Base-by-base conservation (phyloP, 228 moss, liverwort and hornwort species). In the Sphagnum fallax region DNA sequence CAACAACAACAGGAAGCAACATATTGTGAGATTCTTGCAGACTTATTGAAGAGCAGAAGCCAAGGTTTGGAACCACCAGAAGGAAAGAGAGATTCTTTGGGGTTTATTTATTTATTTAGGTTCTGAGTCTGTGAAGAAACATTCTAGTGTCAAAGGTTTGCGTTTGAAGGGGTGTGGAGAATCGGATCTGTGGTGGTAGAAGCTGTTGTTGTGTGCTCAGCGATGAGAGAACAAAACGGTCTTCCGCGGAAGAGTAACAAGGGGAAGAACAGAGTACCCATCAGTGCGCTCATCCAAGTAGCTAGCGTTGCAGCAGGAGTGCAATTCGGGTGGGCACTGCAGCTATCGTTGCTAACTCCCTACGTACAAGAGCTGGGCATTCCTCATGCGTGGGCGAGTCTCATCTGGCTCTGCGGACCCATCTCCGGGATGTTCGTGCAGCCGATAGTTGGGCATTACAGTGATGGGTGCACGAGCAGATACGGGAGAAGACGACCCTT, bases 341-440 rank as follows among this genome's bases (percentile, higher is more conserved):
- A 81, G 66, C 81, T 81, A 4, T 81, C 81, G 61, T 62, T 81
- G 51, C 81, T 81, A 9, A 81, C 81, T 0, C 91, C 91, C 0
- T 91, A 91, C 11, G 91, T 91, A 15, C 91, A 91, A 65, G 91
- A 89, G 78, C 84, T 91, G 1, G 91, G 91, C 2, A 91, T 91
- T 55, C 91, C 91, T 5, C 91, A 91, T 61, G 86, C 89, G 68
- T 91, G 72, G 79, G 91, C 91, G 4, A 89, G 89, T 77, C 67
- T 91, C 53, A 91, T 91, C 68, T 91, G 91, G 91, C 83, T 91
- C 2, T 91, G 91, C 63, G 91, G 91, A 0, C 91, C 91, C 0
- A 85, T 91, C 52, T 89, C 91, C 1, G 91, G 91, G 71, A 84
- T 91, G 89, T 76, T 91, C n/a, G 87, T 91, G 18, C 91, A 91